Base-by-base conservation (phyloP, 2,329 filamentous ascomycete species). In the Fusarium multiceps region DNA sequence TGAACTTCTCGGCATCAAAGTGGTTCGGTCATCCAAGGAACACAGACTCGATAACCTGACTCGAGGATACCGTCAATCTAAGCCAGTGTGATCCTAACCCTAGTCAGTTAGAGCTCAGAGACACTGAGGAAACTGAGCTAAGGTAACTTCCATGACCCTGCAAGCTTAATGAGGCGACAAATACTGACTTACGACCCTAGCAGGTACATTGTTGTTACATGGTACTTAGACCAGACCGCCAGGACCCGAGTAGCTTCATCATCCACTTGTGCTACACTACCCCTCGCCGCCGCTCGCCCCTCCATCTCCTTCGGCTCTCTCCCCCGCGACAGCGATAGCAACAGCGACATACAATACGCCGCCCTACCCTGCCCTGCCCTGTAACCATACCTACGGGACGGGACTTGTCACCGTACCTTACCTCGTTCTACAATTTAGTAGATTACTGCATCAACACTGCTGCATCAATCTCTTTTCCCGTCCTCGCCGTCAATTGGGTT, bases 21-120 rank as follows among this genome's bases (percentile, higher is more conserved):
- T 54, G 57, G 43, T 62, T 55, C 53, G 50, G 63, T 70, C 67
- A 71, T 63, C 40, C 37, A 50, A 54, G 40, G 28, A 47, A 62
- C 55, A 57, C 32, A 43, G 45, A 11, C 43, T 46, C 40, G 42
- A 43, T 37, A 62, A 13, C 46, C 41, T 55, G 55, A 50, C 61
- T 66, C 61, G 12, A 47, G 46, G 21, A 53, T 48, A 30, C 16
- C 41, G 32, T 55, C 59, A 49, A 13, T 49, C 48, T 63, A 18
- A 23, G 18, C 42, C 46, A 49, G n/a, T 23, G 6, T 11, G 9
- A 28, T 49, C 28, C 37, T 46, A 60, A 23, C 48, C 37, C 48
- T 59, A 58, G 45, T 37, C 45, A 55, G 49, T 63, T 43, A 50
- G 43, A 58, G 41, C 34, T 42, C 27, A 59, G 14, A 59, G 12